Base-by-base conservation (phyloP, 352 stramenopile genomes). In the Elongisporangium senticosum region DNA sequence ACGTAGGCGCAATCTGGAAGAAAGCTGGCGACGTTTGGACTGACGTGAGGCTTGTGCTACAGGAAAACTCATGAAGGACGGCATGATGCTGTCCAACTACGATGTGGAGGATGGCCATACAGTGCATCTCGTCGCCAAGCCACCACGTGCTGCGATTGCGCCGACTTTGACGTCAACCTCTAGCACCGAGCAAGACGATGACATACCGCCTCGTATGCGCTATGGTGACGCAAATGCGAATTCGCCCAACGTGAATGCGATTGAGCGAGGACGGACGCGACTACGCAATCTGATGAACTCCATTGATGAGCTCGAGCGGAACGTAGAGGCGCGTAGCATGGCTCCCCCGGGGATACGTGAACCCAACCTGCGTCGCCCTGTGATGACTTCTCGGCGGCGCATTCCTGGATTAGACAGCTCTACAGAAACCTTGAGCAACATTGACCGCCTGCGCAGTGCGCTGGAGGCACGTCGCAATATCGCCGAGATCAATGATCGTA, bases 41-140 rank as follows among this genome's bases (percentile, higher is more conserved):
- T 40, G 19, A 22, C 14, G 37, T 51, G 28, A 48, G 33, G 1
- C 10, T 43, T 56, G 4, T 64, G 4, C 1, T 7, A n/a, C 57
- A 78, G 70, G 88, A 24, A 96, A 95, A 55, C 49, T 97, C 26
- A 67, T 98, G 17, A 89, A 90, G 51, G 91, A 98, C 65, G 82
- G 75, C 7, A 63, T 77, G 1, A 33, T 56, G 33, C 64, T 97
- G 21, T 67, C 71, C 22, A 71, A 64, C 17, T 98, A 98, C 62
- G 83, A 89, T 24, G 75, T 98, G n/a, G 86, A 97, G 66, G 77
- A 96, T 55, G 91, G 90, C 11, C 90, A 97, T 61, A 97, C 82
- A n/a, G 70, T 98, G 23, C 92, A 98, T 54, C 68, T 97, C 49
- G 87, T 98, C n/a, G 72, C 85, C 24, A 90, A 88, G 53, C 77